Evolutionary conservation across 192 early-diverging fungal genomes (phyloP), one percentile per base, ranked within the genome.

Genomic region (Coemansia sp.): DNA sequence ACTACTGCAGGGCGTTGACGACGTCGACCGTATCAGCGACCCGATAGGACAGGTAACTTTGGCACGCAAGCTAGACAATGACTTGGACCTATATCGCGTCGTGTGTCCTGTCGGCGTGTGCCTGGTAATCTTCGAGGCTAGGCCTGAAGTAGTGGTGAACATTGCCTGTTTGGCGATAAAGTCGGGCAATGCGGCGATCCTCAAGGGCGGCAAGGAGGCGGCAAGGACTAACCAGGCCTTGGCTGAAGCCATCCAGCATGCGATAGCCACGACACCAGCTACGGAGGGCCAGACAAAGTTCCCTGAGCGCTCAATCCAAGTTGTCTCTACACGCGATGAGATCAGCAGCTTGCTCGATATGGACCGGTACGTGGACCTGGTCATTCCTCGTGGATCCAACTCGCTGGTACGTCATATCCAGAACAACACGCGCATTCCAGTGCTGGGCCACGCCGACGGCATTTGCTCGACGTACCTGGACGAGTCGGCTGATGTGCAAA

Each of bases 381-480:
- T 97, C 15, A 93, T 99, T 74, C 98, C 98, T 3, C 84, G 98
- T 49, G 98, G 98, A 18, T 94, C 92, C 62, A 97, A 95, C 70
- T 84, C 89, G 57, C 85, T 99, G 53, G 96, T 99, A 47, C 89
- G 91, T 39, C 89, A 95, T 76, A 94, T 99, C 58, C 93, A 97
- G 76, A 91, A 91, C 62, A 91, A 91, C 75, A 98, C 97, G 16
- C 93, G 97, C 61, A 99, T 99, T 68, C 98, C 98, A 31, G 98
- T 99, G n/a, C 87, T 99, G 33, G 98, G 98, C 50, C 98, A 99
- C 73, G 98, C 98, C 36, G 98, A 99, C 82, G 98, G 98, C 24
- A 78, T 99, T 50, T 99, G 98, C 87, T 91, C 95, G 8, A 89
- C 93, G 6, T 99, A 89, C 77, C 73, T 99, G 34, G 96, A 98